A percentile compares a stretch with the other conserved stretches of the same genome.
These are phyloP conservation scores for Fallopia convolvulus DNA, from an alignment of 148 eudicot genomes.

Conservation along the genomic window DNA sequence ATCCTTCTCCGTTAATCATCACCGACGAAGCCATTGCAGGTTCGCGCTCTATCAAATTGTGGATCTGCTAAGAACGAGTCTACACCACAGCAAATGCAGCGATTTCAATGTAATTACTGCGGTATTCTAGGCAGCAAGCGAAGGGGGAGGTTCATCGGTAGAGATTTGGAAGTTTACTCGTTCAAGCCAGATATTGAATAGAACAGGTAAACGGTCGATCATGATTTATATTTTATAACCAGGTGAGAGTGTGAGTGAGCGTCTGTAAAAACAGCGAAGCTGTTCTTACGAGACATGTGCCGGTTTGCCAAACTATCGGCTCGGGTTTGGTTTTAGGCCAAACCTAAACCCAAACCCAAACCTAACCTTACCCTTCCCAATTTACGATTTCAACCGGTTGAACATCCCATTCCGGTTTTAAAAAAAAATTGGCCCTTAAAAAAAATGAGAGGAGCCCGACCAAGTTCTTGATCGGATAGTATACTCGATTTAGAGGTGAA, in stretches of 20 bases:
- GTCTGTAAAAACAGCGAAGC: neutral
- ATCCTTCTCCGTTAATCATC: constrained; percentile 15
- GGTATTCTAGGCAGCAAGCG: neutral
- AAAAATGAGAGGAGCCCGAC: too few species aligned
- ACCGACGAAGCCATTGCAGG: constrained; percentile 19
- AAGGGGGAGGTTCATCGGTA: neutral
- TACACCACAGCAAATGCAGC: neutral
- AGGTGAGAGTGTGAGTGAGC: neutral
- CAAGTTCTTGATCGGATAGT: too few species aligned
- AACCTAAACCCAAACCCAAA: too few species aligned
- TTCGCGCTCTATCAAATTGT: neutral
- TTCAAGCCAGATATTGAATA: neutral
- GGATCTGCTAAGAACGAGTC: neutral
- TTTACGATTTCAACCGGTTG: too few species aligned
- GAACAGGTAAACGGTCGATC: constrained; percentile 2
- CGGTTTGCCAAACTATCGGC: too few species aligned
- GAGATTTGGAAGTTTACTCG: neutral
- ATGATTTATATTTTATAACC: neutral
- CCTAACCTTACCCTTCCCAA: too few species aligned
- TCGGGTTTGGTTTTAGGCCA: too few species aligned
- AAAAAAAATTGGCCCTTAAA: too few species aligned
- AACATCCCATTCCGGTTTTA: too few species aligned
- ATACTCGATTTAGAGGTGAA: too few species aligned
- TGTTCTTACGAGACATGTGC: too few species aligned
- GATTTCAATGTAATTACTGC: neutral